Percentiles rank a stretch among this genome's conserved stretches.
Conservation (phyloP, 495 filamentous ascomycete species). For the Penicillium canariense region DNA sequence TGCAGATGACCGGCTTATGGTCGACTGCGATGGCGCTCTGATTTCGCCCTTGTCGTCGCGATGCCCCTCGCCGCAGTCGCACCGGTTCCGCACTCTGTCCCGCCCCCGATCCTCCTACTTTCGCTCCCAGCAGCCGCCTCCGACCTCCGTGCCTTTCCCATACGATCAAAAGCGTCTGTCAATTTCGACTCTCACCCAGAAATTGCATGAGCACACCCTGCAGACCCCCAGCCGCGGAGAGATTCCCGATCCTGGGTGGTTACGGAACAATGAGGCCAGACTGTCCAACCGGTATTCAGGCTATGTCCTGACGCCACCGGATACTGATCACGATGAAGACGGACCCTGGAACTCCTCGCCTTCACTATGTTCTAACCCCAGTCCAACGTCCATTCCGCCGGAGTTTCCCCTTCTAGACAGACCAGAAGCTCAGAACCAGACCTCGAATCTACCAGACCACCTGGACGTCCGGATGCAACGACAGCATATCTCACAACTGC, state of each 20-base stretch:
- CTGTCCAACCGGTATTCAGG: conserved; percentile 21
- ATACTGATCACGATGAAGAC: conserved; percentile 45
- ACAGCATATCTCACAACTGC: conserved; percentile 44
- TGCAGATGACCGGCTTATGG: conserved; percentile 39
- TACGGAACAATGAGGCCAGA: conserved; percentile 4
- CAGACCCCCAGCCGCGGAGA: conserved; percentile 19
- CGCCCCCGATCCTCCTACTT: conserved; percentile 38
- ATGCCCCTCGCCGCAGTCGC: conserved; percentile 45
- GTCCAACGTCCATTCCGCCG: conserved; percentile 35
- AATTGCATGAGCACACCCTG: conserved; percentile 47
- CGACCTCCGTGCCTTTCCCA: conserved; percentile 45
- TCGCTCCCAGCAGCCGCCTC: conserved; percentile 35
- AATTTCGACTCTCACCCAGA: conserved; percentile 43
- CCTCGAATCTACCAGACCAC: conserved; percentile 9
- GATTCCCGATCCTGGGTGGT: conserved; percentile 2
- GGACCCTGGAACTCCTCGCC: conserved; percentile 30
- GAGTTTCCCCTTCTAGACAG: conserved; percentile 22
- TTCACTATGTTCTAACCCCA: conserved; percentile 32
- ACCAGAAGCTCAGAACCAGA: neutral
- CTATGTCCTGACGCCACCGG: conserved; percentile 43
- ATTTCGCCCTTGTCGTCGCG: conserved; percentile 48
- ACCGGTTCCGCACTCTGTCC: conserved; percentile 34
- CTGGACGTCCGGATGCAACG: conserved; percentile 35
- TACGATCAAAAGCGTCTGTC: conserved; percentile 45
- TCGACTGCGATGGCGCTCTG: conserved; percentile 39